Evolutionary conservation across 2,329 filamentous ascomycete species (phyloP), one percentile per base, ranked within the genome.

Genomic region (Coniochaeta sp.): DNA sequence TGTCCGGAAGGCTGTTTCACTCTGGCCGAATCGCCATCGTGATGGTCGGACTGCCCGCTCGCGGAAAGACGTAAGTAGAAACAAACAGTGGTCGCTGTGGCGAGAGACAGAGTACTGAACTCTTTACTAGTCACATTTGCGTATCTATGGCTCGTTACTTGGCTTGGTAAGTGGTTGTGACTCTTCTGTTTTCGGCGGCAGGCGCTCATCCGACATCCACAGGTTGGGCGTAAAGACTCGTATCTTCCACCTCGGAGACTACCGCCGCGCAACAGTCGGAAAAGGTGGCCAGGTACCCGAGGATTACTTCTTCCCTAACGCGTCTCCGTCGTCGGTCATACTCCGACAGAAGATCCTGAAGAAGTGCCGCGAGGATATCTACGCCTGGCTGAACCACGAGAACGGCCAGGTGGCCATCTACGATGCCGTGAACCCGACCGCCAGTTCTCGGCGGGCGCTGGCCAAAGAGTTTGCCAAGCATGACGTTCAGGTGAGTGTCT

Each of bases 391-490:
- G 52, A 96, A 98, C 69, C 90, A 97, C 66, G 95, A 98, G 70
- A 98, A 98, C 68, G 95, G 95, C 14, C 95, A 99, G 71, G 93
- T 99, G 59, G 95, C 95, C 60, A 98, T 99, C 62, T 99, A 98
- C 72, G 95, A 99, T 74, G 95, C 96, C 30, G 96, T 99, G 19
- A 99, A 99, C 69, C 93, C 93, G 4, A 88, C 95, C 22, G 87
- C 91, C 22, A 86, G 84, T 61, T 93, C 92, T 17, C 86, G 95
- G 55, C 85, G 89, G 60, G 89, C 91, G 12, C 79, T 99, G 19
- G 93, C 92, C 5, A 96, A 96, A 74, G 95, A 99, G 70, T 96
- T 99, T 72, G 89, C 90, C n/a, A 98, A 97, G 76, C 91, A 97
- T 71, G 91, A 96, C 70, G 93, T 99, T 61, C 89, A 93, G 80